phyloP scores from a whole-genome alignment of 495 filamentous ascomycete species.

The Aspergillus wentii region DNA sequence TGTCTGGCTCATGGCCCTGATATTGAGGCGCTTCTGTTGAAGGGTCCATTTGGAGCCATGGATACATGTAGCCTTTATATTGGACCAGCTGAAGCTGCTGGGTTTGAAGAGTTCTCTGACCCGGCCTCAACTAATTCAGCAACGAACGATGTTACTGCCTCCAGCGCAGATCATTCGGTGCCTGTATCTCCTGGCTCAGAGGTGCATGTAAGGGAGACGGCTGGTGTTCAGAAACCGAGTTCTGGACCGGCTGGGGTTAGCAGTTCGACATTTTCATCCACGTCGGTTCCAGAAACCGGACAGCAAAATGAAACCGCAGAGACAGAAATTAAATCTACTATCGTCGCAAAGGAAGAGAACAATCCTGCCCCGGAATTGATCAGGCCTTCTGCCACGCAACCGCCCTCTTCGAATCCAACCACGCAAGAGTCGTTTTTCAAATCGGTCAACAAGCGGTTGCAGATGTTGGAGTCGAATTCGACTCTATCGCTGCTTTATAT shows the following conservation, averaged over 20 bases:
- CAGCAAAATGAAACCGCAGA: conserved; percentile 21
- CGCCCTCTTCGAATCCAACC: conserved; percentile 64
- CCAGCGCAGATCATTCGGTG: conserved; percentile 1
- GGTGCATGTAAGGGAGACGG: conserved; percentile 9
- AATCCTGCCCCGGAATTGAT: conserved; percentile 28
- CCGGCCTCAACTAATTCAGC: conserved; percentile 6
- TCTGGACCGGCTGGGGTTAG: conserved; percentile 11
- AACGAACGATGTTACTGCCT: conserved; percentile 3
- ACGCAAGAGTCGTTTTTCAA: conserved; percentile 98
- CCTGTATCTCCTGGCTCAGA: not conserved
- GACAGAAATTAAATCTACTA: conserved; percentile 14
- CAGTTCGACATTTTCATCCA: conserved; percentile 16
- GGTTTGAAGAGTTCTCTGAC: conserved; percentile 4
- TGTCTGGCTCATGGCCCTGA: conserved; percentile 14
- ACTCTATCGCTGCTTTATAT: conserved; percentile 94
- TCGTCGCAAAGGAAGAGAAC: conserved; percentile 26
- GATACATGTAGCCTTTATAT: conserved; percentile 18
- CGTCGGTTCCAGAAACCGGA: conserved; percentile 13
- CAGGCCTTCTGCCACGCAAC: conserved; percentile 48
- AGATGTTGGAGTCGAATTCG: conserved; percentile 85
- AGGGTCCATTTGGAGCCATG: not conserved
- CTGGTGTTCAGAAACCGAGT: conserved; percentile 17
- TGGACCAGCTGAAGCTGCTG: conserved; percentile 2
- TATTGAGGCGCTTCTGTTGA: conserved; percentile 12
- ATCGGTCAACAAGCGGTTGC: conserved; percentile 85